Percentiles rank a stretch among this genome's conserved stretches.
These are phyloP conservation scores for Hondaea fermentalgiana DNA, from an alignment of 108 stramenopile species.

Conservation along the genomic window DNA sequence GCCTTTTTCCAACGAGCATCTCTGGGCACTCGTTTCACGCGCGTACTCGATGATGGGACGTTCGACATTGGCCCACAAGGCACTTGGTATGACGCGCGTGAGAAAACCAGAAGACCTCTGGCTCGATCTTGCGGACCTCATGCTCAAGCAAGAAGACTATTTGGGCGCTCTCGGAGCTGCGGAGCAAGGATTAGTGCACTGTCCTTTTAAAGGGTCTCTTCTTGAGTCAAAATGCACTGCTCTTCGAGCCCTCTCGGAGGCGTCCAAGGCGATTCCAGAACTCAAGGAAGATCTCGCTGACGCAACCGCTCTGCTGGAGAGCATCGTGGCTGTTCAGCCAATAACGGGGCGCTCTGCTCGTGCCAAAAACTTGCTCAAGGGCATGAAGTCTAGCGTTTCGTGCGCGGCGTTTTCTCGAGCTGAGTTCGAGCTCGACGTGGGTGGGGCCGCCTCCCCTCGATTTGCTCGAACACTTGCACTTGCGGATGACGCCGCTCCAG, in stretches of 20 bases:
- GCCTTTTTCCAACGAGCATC: background rate
- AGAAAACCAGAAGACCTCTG: background rate
- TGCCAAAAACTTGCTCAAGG: background rate
- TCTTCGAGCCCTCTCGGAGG: background rate
- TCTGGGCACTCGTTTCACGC: background rate
- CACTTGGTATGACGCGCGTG: background rate
- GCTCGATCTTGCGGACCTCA: background rate
- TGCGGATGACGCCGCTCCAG: background rate
- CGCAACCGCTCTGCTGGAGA: background rate
- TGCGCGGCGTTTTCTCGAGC: background rate
- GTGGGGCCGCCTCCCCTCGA: background rate
- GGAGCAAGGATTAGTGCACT: background rate
- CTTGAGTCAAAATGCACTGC: background rate
- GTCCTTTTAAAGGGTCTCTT: background rate
- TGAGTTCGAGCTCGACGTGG: background rate
- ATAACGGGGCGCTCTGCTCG: background rate
- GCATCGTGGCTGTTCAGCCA: background rate
- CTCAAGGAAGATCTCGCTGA: background rate
- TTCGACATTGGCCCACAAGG: background rate
- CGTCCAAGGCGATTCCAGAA: background rate
- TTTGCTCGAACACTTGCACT: background rate
- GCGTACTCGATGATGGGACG: background rate
- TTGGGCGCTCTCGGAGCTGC: background rate
- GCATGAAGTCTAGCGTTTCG: background rate
- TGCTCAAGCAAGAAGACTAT: background rate